Conservation (phyloP, 306 rosid genomes). For the Begonia fuchsioides region DNA sequence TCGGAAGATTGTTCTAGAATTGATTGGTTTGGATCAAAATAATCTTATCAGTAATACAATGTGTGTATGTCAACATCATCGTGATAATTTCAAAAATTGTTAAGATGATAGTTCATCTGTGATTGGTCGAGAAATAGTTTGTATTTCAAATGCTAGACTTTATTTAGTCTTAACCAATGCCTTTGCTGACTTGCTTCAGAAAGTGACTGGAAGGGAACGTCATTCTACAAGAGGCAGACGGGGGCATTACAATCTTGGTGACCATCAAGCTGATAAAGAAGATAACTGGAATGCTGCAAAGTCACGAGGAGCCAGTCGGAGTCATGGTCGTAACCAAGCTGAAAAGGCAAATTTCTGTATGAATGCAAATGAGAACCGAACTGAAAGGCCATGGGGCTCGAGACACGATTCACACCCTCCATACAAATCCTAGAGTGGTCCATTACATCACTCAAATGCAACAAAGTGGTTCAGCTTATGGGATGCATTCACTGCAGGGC, state of each 20-base stretch:
- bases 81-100: too few relatives aligned
- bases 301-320: conserved; percentile 54
- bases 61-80: too few relatives aligned
- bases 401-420: conserved; percentile 44
- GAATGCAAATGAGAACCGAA: conserved; percentile 49
- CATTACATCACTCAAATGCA: conserved; percentile 41
- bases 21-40: too few relatives aligned
- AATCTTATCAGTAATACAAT: too few relatives aligned
- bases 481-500: conserved; percentile 61
- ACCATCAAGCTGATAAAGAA: conserved; percentile 77
- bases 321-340: conserved; percentile 48
- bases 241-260: conserved; percentile 63
- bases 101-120: background rate
- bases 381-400: conserved; percentile 68
- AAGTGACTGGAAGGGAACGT: conserved; percentile 57
- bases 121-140: too few relatives aligned
- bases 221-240: conserved; percentile 58
- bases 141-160: too few relatives aligned
- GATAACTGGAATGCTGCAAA: conserved; percentile 76
- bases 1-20: too few relatives aligned
- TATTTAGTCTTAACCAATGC: too few relatives aligned
- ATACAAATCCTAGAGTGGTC: conserved; percentile 62
- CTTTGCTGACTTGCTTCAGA: conserved; percentile 31
- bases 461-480: conserved; percentile 49
- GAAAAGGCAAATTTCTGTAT: conserved; percentile 54